Evolutionary conservation across 768 basidiomycete genomes (phyloP).

Genomic region (Russula ochroleuca): DNA sequence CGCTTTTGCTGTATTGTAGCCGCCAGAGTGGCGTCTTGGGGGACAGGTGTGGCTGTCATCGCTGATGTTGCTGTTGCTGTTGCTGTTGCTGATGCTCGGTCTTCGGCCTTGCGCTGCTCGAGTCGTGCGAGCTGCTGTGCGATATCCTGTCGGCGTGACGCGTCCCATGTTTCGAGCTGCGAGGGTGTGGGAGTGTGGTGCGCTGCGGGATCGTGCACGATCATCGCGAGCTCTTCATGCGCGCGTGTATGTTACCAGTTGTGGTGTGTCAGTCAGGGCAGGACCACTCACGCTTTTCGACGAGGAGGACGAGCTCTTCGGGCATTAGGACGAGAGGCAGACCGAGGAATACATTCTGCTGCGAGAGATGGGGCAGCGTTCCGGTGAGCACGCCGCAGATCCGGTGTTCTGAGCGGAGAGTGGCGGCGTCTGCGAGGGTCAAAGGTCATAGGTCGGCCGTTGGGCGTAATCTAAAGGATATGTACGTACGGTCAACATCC

Average conservation of each 20-base stretch:
- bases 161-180: constrained; percentile 53
- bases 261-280: neutral
- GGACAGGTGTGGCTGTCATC: neutral
- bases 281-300: constrained; percentile 62
- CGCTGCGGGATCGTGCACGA: constrained; percentile 67
- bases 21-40: constrained; percentile 26
- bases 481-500: constrained; percentile 68
- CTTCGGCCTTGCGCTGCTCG: constrained; percentile 43
- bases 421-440: constrained; percentile 61
- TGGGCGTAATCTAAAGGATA: no score
- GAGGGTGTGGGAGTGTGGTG: constrained; percentile 47
- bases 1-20: constrained; percentile 46
- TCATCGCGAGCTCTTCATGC: constrained; percentile 67
- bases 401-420: constrained; percentile 70
- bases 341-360: constrained; percentile 95
- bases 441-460: no score
- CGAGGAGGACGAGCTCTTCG: constrained; percentile 87
- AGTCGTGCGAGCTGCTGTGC: constrained; percentile 46
- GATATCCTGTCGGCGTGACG: constrained; percentile 44
- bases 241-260: no score
- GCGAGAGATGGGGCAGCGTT: constrained; percentile 89
- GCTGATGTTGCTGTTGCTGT: constrained; percentile 34
- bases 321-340: constrained; percentile 84
- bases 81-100: constrained; percentile 45
- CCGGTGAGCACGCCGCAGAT: constrained; percentile 85